Conservation (phyloP, 129 eudicot genomes). For the Mikania micrantha region DNA sequence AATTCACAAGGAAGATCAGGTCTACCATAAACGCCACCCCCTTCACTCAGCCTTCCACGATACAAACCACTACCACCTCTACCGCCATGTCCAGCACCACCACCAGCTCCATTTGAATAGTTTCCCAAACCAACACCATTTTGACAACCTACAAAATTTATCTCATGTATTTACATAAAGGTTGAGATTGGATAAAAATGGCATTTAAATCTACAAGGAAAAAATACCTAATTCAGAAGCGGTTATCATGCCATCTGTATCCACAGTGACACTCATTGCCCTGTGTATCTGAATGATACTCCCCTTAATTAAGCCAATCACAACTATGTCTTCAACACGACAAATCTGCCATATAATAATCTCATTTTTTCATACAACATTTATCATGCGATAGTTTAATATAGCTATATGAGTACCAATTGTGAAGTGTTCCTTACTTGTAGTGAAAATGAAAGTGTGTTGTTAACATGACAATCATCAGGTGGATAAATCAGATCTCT, state of each 20-base stretch:
- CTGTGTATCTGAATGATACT: constrained; percentile 84
- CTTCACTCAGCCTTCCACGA: constrained; percentile 61
- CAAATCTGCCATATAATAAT: too few relatives aligned
- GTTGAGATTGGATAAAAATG: not conserved
- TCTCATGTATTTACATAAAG: not conserved
- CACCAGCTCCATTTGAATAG: constrained; percentile 87
- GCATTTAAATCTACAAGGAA: not conserved
- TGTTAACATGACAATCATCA: too few relatives aligned
- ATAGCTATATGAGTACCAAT: too few relatives aligned
- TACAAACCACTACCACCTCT: constrained; percentile 72
- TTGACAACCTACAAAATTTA: constrained; percentile 51
- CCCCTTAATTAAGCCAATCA: constrained; percentile 62
- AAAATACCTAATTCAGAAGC: constrained; percentile 80
- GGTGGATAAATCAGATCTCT: too few relatives aligned
- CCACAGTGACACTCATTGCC: constrained; percentile 64
- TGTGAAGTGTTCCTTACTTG: too few relatives aligned
- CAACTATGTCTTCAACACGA: constrained; percentile 85
- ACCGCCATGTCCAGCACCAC: constrained; percentile 96
- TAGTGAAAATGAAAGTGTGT: too few relatives aligned
- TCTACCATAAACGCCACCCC: constrained; percentile 63
- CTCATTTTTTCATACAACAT: too few relatives aligned
- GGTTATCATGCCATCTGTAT: constrained; percentile 53
- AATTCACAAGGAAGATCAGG: constrained; percentile 82
- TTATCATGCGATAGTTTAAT: too few relatives aligned
- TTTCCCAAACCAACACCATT: constrained; percentile 79